Evolutionary conservation across 2,329 filamentous ascomycete genomes (phyloP), one percentile per base, ranked within the genome.

Genomic region (Corinectria fuckeliana): DNA sequence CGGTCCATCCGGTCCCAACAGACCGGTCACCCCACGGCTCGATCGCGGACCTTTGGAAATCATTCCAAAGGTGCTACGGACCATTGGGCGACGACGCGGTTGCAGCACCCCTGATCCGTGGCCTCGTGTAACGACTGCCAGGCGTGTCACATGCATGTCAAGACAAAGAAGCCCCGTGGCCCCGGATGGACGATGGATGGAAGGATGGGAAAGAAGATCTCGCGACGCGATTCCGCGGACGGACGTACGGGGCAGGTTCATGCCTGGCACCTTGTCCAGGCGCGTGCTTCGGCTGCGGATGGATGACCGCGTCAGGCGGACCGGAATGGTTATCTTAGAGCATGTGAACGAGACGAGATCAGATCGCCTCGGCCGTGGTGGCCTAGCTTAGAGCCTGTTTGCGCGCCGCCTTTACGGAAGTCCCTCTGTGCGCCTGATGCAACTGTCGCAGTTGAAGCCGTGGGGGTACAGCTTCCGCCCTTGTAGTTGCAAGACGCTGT

Each of bases 61-160:
- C 25, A 36, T 41, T 48, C 47, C 41, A 54, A 58, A 62, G 47
- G 54, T 58, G 49, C 47, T 55, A 51, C 50, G 36, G 53, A 58
- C 42, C 30, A 66, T 69, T 69, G 65, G 63, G 59, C 42, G 56
- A 58, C 52, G 52, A 39, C 41, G 39, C 55, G 44, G 60, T 58
- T 62, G 57, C 58, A 56, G 55, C 58, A 63, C 45, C 60, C 65
- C 57, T 36, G 61, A 42, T 39, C 45, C 38, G 47, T 41, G 51
- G 49, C 38, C 26, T 50, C 34, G 53, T 42, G 55, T 57, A 53
- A 42, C 55, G 30, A n/a, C n/a, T n/a, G 30, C n/a, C 39, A 49
- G 50, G 45, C 50, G 49, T 39, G 56, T 30, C 50, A 62, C 49
- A 61, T 56, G 44, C 28, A 32, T 28, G 36, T 51, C 49, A 14